These are phyloP conservation scores for Suillus sp. DNA, from an alignment of 768 basidiomycete genomes.

Conservation along the genomic window DNA sequence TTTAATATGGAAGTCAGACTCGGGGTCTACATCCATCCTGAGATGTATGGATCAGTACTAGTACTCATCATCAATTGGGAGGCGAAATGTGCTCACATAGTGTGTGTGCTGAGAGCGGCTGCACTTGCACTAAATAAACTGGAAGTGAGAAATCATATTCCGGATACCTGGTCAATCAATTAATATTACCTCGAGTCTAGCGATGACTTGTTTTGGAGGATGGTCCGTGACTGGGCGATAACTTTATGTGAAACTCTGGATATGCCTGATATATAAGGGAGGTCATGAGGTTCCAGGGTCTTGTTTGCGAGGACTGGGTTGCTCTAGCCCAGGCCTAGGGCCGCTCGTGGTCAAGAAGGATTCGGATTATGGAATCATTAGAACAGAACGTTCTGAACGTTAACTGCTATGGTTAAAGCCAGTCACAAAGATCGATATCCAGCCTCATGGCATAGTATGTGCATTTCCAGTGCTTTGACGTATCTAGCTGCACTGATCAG, in stretches of 20 bases:
- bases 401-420: slow-evolving; percentile 10
- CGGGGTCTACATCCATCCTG: slow-evolving; percentile 23
- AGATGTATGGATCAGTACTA: neutral
- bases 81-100: slow-evolving; percentile 10
- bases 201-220: slow-evolving; percentile 3
- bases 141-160: slow-evolving; percentile 1
- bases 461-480: neutral
- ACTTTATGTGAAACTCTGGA: slow-evolving; percentile 5
- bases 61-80: neutral
- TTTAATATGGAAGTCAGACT: slow-evolving; percentile 26
- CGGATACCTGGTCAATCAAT: slow-evolving; percentile 7
- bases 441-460: neutral
- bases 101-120: slow-evolving; percentile 2
- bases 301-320: neutral
- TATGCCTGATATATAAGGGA: neutral
- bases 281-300: slow-evolving; percentile 7
- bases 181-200: slow-evolving; percentile 5
- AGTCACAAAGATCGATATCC: neutral
- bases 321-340: neutral
- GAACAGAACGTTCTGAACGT: neutral
- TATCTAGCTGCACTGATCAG: neutral
- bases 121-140: slow-evolving; percentile 3
- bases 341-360: neutral
- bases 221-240: slow-evolving; percentile 11
- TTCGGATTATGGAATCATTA: neutral